Base-by-base conservation (phyloP, 805 yeast genomes). In the Candida pini region DNA sequence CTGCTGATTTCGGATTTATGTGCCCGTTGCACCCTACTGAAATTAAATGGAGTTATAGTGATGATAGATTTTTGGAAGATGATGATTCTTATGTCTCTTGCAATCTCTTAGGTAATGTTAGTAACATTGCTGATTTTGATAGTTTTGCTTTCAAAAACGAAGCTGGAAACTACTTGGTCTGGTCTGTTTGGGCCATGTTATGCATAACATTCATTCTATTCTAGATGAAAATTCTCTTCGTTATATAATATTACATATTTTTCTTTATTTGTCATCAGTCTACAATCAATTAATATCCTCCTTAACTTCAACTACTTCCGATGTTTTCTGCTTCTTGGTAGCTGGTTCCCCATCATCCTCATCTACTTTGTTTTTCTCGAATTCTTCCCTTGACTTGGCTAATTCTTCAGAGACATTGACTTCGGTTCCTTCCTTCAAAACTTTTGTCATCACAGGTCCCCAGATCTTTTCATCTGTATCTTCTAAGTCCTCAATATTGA, bases 1-100 rank as follows among this genome's bases (percentile, higher is more conserved):
- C 96, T 1, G 59, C 88, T 0, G 76, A 63, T 20, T 76, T 90
- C 49, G 77, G 76, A 2, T 88, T 90, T 54, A 49, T 58, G 12
- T 92, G 97, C 48, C 97, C 98, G 0, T 47, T 39, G 1, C 33
- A 39, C 9, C 63, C 64, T 23, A 49, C 52, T 0, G 43, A 66
- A 4, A 59, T 67, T 13, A 38, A 39, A 7, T 31, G 49, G 24
- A 71, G 78, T 31, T 74, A 74, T 49, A 40, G 50, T 5, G 54
- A 52, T 37, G 40, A 45, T 7, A 26, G 19, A 7, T 67, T 49
- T 39, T 65, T 73, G 66, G 69, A 62, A 17, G 41, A 34, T 2
- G 44, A 37, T 13, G 39, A 30, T 3, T 9, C 34, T 14, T 60
- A 56, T 28, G 38, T 54, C 2, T 55, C 69, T 3, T 72, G 78